Evolutionary conservation across 495 filamentous ascomycete species (phyloP).

Genomic region (Venustampulla echinocandica): DNA sequence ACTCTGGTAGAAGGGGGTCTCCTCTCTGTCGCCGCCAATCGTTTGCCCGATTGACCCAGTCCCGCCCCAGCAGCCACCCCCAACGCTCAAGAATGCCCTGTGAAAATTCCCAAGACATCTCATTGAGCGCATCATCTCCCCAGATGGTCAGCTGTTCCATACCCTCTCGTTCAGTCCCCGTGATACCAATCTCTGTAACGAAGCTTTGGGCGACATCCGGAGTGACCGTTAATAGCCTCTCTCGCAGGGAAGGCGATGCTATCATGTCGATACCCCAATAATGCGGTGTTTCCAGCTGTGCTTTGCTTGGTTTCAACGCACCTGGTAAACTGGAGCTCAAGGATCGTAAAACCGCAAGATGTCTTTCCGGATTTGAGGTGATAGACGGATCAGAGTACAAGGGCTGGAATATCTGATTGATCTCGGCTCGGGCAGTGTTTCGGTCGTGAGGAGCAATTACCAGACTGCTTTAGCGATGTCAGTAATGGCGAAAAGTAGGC

Average conservation of each 20-base stretch:
- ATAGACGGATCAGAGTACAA: slow-evolving; percentile 14
- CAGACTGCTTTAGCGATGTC: slow-evolving; percentile 13
- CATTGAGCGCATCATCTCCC: slow-evolving; percentile 29
- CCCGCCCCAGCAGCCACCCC: slow-evolving; percentile 25
- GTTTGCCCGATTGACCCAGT: slow-evolving; percentile 28
- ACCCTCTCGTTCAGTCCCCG: slow-evolving; percentile 21
- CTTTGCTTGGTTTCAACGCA: slow-evolving; percentile 26
- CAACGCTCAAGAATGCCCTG: slow-evolving; percentile 26
- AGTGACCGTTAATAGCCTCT: slow-evolving; percentile 22
- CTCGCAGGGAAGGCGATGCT: slow-evolving; percentile 27
- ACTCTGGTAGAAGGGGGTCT: slow-evolving; percentile 22
- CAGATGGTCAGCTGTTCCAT: slow-evolving; percentile 28
- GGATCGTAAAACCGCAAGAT: slow-evolving; percentile 24
- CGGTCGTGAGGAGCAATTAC: slow-evolving; percentile 23
- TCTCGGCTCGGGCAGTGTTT: slow-evolving; percentile 20
- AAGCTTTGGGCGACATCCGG: slow-evolving; percentile 24
- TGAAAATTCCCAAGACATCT: slow-evolving; percentile 32
- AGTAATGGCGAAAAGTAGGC: not conserved
- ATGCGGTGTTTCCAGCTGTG: slow-evolving; percentile 31
- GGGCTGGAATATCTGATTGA: slow-evolving; percentile 19
- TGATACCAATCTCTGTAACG: slow-evolving; percentile 23
- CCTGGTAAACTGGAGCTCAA: slow-evolving; percentile 20
- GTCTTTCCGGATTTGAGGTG: slow-evolving; percentile 16
- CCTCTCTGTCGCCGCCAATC: slow-evolving; percentile 30
- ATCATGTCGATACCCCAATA: slow-evolving; percentile 35